These are phyloP conservation scores for Pulveroboletus sp. DNA, from an alignment of 768 basidiomycete genomes.

Conservation along the genomic window DNA sequence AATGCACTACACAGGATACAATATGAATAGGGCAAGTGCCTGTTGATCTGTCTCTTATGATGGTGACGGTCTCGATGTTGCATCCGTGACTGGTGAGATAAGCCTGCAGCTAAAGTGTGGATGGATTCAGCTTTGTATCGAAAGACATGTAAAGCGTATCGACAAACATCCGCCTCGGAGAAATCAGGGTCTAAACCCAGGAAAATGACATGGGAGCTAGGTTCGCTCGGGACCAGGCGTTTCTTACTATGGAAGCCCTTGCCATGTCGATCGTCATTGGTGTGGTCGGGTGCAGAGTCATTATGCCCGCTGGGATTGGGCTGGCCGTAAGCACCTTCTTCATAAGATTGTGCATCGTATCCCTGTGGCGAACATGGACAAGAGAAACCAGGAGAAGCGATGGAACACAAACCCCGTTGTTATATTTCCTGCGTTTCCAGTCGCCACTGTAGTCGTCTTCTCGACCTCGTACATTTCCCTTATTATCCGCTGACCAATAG, in stretches of 20 bases:
- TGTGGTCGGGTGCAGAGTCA: constrained; percentile 40
- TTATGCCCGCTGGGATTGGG: constrained; percentile 27
- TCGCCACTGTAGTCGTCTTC: constrained; percentile 69
- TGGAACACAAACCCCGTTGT: constrained; percentile 57
- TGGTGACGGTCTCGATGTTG: constrained; percentile 82
- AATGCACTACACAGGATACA: constrained; percentile 62
- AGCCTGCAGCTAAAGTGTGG: constrained; percentile 62
- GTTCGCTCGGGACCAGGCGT: constrained; percentile 76
- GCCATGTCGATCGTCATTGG: constrained; percentile 46
- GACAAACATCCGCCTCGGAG: constrained; percentile 87
- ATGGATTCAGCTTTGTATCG: constrained; percentile 35
- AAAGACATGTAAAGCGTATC: constrained; percentile 31
- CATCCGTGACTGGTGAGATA: constrained; percentile 70
- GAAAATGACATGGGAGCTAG: constrained; percentile 92
- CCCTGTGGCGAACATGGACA: constrained; percentile 35
- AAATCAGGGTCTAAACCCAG: constrained; percentile 90
- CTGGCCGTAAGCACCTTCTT: constrained; percentile 36
- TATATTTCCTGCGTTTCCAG: constrained; percentile 75
- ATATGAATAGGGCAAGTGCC: constrained; percentile 87
- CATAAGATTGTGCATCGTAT: constrained; percentile 48
- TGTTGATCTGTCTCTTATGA: constrained; percentile 94
- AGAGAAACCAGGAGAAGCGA: neutral
- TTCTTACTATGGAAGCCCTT: constrained; percentile 55
- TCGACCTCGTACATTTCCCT: constrained; percentile 45
- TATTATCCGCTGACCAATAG: constrained; percentile 36